Evolutionary conservation across 768 basidiomycete genomes (phyloP), one percentile per base, ranked within the genome.

Genomic region (Boletales sp.): DNA sequence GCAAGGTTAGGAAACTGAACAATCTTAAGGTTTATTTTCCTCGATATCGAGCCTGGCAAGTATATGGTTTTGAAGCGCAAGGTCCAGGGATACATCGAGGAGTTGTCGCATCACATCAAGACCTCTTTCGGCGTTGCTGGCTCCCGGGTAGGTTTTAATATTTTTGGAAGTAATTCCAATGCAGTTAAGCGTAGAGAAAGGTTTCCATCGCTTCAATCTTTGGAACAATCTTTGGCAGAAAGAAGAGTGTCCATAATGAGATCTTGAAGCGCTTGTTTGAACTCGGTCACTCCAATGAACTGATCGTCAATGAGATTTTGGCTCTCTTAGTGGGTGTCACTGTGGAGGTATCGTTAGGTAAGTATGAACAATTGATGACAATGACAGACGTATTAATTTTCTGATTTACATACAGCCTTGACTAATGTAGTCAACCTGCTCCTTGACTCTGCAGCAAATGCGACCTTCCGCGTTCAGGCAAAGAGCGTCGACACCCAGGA

Each of bases 261-360:
- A 63, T 88, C 41, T 69, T 82, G 55, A 78, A 81, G 57, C 76
- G 78, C 12, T 71, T 91, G 32, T 72, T 76, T 27, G 79, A 74
- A 18, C 66, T 82, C 19, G 80, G 81, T 2, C 75, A 76, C 39
- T 76, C 82, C 5, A 70, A 73, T 0, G 84, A 89, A 50, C 74
- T 82, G 46, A 69, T 87, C 8, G 77, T 84, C 8, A 89, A 88
- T 63, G 81, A 79, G 30, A 72, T 90, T 14, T 66, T 93, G 36
- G 87, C 87, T 17, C 67, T 91, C 27, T 72, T 90, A 70, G 79
- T 90, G 48, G 78, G 79, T 30, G 70, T 79, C 11, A 79, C 81
- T 7, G 83, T 83, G 11, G 87, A 90, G 66, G 65, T 91, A 35
- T 80, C 83, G 9, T 75, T 91, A 47, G 80, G 87, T 83, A 56